Evolutionary conservation across 2,329 filamentous ascomycete genomes (phyloP).

Genomic region (Seiridium cupressi): DNA sequence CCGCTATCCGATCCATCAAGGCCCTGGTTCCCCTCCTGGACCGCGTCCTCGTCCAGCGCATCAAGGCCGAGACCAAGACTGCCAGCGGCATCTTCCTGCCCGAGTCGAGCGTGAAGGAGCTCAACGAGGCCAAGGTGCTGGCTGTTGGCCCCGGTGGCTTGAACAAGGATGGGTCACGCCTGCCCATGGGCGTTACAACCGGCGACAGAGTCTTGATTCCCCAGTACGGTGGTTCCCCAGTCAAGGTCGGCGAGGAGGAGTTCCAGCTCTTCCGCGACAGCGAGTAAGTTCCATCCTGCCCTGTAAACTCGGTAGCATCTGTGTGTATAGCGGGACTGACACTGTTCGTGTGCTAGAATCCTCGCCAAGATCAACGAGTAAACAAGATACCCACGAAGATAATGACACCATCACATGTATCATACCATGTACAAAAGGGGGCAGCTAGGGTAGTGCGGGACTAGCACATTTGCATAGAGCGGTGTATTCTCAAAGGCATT

Average conservation of each 20-base stretch:
- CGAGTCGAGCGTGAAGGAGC: slow-evolving; percentile 94
- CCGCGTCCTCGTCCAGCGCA: slow-evolving; percentile 95
- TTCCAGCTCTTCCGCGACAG: slow-evolving; percentile 94
- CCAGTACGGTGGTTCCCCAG: slow-evolving; percentile 88
- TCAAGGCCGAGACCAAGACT: slow-evolving; percentile 97
- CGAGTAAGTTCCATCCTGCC: slow-evolving; percentile 69
- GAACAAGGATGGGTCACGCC: slow-evolving; percentile 85
- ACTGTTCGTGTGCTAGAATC: slow-evolving; percentile 58
- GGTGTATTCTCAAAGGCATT: slow-evolving; percentile 13
- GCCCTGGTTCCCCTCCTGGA: slow-evolving; percentile 93
- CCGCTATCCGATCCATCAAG: slow-evolving; percentile 91
- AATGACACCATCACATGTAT: slow-evolving; percentile 24
- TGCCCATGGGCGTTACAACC: slow-evolving; percentile 76
- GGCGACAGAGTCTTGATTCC: slow-evolving; percentile 97
- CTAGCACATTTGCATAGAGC: slow-evolving; percentile 20
- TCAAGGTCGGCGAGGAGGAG: slow-evolving; percentile 98
- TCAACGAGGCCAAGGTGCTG: slow-evolving; percentile 95
- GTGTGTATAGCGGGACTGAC: slow-evolving; percentile 1
- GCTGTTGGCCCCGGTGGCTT: slow-evolving; percentile 88
- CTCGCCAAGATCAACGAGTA: slow-evolving; percentile 99
- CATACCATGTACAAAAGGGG: slow-evolving; percentile 20
- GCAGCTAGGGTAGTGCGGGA: slow-evolving; percentile 15
- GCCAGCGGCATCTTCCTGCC: slow-evolving; percentile 96
- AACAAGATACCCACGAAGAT: slow-evolving; percentile 38
- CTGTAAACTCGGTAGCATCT: background rate